phyloP scores from a whole-genome alignment of 2,329 filamentous ascomycete species.

The Penicillium expansum region DNA sequence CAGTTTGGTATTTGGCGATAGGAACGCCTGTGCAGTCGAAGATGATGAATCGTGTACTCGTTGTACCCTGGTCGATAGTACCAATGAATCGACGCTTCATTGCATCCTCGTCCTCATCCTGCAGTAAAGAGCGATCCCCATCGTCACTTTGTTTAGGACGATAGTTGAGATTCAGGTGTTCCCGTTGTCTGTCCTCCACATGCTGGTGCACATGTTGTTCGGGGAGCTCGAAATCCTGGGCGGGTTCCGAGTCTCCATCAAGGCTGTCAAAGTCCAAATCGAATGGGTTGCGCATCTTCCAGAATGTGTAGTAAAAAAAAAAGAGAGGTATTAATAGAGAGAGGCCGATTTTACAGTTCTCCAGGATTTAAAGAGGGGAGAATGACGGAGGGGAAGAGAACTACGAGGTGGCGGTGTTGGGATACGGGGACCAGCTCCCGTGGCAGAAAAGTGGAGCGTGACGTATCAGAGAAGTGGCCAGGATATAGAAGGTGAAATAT shows the following conservation, averaged over 20 bases:
- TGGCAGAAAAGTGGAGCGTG: conserved; percentile 17
- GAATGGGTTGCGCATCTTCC: conserved; percentile 33
- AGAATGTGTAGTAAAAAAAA: background rate
- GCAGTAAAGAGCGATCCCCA: conserved; percentile 36
- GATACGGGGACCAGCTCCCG: conserved; percentile 13
- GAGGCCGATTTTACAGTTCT: conserved; percentile 7
- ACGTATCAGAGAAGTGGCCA: conserved; percentile 9
- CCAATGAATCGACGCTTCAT: conserved; percentile 63
- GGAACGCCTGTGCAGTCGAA: conserved; percentile 78
- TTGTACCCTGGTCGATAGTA: conserved; percentile 88
- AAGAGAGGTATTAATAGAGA: background rate
- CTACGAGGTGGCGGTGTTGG: conserved; percentile 15
- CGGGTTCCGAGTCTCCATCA: conserved; percentile 24
- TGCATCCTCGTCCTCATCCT: conserved; percentile 34
- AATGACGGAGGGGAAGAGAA: conserved; percentile 7
- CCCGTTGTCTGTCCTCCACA: conserved; percentile 20
- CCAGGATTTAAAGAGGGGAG: conserved; percentile 9
- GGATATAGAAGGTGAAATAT: background rate
- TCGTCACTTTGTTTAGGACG: conserved; percentile 32
- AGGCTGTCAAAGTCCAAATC: conserved; percentile 30
- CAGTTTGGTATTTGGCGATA: conserved; percentile 78
- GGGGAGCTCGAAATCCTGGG: conserved; percentile 7
- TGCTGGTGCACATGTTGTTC: conserved; percentile 16
- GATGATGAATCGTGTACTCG: conserved; percentile 84
- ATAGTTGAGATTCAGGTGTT: conserved; percentile 23